phyloP scores from a whole-genome alignment of 2,329 filamentous ascomycete species.

The Exophiala dermatitidis region DNA sequence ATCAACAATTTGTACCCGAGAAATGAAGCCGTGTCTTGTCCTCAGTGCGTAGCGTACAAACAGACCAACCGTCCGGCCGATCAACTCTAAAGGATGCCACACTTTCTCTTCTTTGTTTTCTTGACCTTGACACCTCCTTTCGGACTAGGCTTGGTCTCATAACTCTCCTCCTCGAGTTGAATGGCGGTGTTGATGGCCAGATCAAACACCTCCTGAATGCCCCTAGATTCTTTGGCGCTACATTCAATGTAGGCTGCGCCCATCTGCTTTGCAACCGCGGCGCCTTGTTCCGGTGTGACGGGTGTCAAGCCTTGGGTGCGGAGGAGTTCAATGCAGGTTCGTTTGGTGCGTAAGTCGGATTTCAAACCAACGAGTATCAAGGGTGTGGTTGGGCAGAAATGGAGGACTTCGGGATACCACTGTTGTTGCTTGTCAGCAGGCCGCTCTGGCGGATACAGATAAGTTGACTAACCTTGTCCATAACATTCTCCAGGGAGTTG shows the following conservation, averaged over 20 bases:
- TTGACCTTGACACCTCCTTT: conserved; percentile 32
- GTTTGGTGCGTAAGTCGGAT: conserved; percentile 90
- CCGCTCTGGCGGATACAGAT: neutral
- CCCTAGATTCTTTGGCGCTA: conserved; percentile 93
- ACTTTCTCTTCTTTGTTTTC: conserved; percentile 80
- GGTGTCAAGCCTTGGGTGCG: conserved; percentile 96
- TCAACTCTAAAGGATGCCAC: conserved; percentile 62
- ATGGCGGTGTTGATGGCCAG: conserved; percentile 85
- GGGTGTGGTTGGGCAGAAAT: conserved; percentile 96
- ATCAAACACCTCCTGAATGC: conserved; percentile 95
- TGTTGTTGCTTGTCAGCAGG: conserved; percentile 35
- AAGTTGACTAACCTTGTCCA: conserved; percentile 76
- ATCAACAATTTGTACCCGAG: conserved; percentile 2
- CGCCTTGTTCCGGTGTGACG: conserved; percentile 84
- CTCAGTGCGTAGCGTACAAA: neutral
- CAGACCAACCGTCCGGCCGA: neutral
- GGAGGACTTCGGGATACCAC: conserved; percentile 99
- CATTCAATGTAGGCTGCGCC: conserved; percentile 94
- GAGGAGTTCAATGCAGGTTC: conserved; percentile 95
- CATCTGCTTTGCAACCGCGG: conserved; percentile 86
- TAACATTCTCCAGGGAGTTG: conserved; percentile 94
- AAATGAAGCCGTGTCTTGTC: neutral
- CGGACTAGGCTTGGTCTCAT: conserved; percentile 33
- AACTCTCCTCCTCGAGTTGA: conserved; percentile 62
- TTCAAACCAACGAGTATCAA: conserved; percentile 94